Base-by-base conservation (phyloP, 2,329 filamentous ascomycete species). In the Fusarium annulatum region DNA sequence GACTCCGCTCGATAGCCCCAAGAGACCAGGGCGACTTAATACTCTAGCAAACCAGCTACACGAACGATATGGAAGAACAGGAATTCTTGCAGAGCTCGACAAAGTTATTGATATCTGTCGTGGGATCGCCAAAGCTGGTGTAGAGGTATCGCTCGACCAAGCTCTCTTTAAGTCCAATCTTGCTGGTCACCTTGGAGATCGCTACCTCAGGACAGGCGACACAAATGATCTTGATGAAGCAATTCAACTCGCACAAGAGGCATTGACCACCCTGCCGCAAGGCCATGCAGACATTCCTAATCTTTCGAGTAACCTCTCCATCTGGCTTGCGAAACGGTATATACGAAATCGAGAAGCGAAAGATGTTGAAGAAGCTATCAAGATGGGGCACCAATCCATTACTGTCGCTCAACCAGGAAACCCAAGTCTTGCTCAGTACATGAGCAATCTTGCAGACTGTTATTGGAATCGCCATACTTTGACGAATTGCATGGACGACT, bases 181-280 rank as follows among this genome's bases (percentile, higher is more conserved):
- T 2, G 23, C n/a, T 1, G n/a, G 18, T 11, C n/a, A 52, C 21
- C 18, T 52, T 19, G 33, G 49, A 36, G 33, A 38, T 16, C 49
- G 49, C 12, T 38, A 21, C 18, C 49, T 38, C 16, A 36, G 7
- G n/a, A 16, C 18, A 23, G 0, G 16, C 12, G 1, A 38, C 2
- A 16, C 2, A 0, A 52, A 21, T 2, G 23, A 52, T 2, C 49
- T 52, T 1, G 18, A 38, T 3, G n/a, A 52, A 26, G 49, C n/a
- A 8, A 36, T 38, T 3, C 9, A 38, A 10, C n/a, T 52, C 12
- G 6, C 12, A 4, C 18, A 3, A 26, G 7, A 38, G 18, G 49
- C 18, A 21, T 15, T 26, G 0, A 4, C 3, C 1, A 6, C 12
- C 1, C 1, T 38, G 0, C 18, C 49, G 0, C 0, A 0, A 26